Evolutionary conservation across 305 asterid species (phyloP).

Genomic region (Fraxinus angustifolia): DNA sequence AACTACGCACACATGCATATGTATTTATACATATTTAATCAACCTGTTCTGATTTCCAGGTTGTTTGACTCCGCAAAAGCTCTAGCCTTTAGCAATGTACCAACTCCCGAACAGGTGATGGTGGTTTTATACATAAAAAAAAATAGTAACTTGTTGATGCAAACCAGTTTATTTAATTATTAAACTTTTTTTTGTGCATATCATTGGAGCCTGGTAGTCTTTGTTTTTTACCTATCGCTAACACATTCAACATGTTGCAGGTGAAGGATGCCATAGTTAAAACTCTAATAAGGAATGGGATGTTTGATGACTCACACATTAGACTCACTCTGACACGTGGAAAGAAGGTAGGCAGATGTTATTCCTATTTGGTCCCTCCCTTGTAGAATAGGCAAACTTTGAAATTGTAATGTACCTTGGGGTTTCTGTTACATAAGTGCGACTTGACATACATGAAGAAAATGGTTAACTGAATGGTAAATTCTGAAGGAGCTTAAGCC

Average conservation of each 20-base stretch:
- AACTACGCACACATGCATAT: neutral
- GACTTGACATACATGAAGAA: constrained; percentile 9
- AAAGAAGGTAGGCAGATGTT: constrained; percentile 55
- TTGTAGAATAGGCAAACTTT: neutral
- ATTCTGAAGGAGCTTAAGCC: constrained; percentile 6
- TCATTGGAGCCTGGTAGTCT: constrained; percentile 5
- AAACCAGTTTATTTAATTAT: neutral
- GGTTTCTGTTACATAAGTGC: neutral
- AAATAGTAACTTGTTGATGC: constrained; percentile 2
- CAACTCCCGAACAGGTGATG: constrained; percentile 68
- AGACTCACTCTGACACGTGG: constrained; percentile 90
- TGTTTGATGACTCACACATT: constrained; percentile 69
- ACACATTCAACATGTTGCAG: constrained; percentile 41
- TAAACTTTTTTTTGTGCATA: neutral
- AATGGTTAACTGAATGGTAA: constrained; percentile 6
- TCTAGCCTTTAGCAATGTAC: constrained; percentile 68
- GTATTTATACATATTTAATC: neutral
- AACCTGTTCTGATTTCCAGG: constrained; percentile 35
- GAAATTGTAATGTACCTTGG: neutral
- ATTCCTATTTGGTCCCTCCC: constrained; percentile 8
- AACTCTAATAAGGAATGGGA: constrained; percentile 73
- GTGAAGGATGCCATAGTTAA: constrained; percentile 82
- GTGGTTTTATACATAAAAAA: constrained; percentile 11
- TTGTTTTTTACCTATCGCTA: constrained; percentile 5
- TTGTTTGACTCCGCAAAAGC: constrained; percentile 94